Conservation (phyloP, 2,329 filamentous ascomycete species). For the Aspergillus calidoustus region DNA sequence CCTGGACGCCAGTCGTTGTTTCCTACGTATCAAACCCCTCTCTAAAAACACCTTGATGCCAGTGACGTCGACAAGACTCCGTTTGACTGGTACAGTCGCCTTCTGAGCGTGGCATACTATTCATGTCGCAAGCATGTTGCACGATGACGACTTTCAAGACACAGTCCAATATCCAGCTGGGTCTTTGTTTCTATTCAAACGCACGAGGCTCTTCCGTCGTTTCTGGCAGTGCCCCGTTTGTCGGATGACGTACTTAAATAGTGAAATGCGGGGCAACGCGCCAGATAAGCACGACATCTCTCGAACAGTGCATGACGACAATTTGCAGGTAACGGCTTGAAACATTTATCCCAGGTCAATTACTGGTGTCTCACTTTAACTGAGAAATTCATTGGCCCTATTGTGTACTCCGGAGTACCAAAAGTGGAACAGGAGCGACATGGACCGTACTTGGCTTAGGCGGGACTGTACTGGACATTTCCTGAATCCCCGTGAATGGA, state of each 20-base stretch:
- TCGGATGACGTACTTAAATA: background rate
- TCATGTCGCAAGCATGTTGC: background rate
- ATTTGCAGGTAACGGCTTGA: background rate
- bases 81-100: background rate
- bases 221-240: background rate
- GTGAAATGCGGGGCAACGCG: background rate
- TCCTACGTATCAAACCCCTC: background rate
- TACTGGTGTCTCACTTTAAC: background rate
- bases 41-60: background rate
- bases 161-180: background rate
- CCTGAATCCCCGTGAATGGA: background rate
- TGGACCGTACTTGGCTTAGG: too few species aligned
- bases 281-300: background rate
- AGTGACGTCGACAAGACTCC: background rate
- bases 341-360: background rate
- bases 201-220: background rate
- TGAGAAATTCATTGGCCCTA: background rate
- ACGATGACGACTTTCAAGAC: background rate
- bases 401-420: background rate
- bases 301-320: background rate
- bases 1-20: background rate
- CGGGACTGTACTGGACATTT: background rate
- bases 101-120: background rate
- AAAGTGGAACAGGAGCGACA: background rate
- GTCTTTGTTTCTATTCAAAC: background rate